Evolutionary conservation across 306 rosid genomes (phyloP).

Genomic region (Begonia peltatifolia): DNA sequence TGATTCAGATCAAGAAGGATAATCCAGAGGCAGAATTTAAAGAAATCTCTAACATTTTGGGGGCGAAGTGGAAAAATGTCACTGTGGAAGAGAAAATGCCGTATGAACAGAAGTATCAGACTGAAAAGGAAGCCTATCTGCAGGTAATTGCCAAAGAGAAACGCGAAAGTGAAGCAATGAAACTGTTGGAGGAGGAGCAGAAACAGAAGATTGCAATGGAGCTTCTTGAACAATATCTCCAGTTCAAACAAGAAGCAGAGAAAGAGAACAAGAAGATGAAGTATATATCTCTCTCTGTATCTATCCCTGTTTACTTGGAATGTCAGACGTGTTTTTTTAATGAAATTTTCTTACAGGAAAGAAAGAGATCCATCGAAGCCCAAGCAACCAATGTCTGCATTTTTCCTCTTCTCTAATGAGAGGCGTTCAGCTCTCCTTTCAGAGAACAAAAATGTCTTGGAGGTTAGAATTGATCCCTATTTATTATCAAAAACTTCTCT

Average conservation of each 20-base stretch:
- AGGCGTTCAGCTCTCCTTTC: constrained; percentile 50
- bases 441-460: constrained; percentile 41
- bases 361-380: constrained; percentile 92
- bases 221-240: constrained; percentile 77
- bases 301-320: background rate
- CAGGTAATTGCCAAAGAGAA: constrained; percentile 45
- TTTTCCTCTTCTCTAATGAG: constrained; percentile 57
- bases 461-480: constrained; percentile 19
- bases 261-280: constrained; percentile 49
- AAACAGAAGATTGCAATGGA: constrained; percentile 89
- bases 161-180: constrained; percentile 88
- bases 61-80: constrained; percentile 73
- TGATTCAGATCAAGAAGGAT: constrained; percentile 53
- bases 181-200: constrained; percentile 65
- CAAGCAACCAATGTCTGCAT: constrained; percentile 79
- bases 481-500: background rate
- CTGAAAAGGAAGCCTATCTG: constrained; percentile 66
- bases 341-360: constrained; percentile 28
- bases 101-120: constrained; percentile 60
- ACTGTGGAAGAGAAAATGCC: constrained; percentile 73
- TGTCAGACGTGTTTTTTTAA: too few species aligned
- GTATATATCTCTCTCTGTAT: constrained; percentile 8
- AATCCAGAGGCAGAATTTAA: constrained; percentile 83
- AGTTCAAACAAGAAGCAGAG: constrained; percentile 59
- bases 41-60: constrained; percentile 55